Percentiles rank a stretch among this genome's conserved stretches.
Evolutionary conservation across 2,329 filamentous ascomycete genomes (phyloP).

Genomic region (Scytalidium sp.): DNA sequence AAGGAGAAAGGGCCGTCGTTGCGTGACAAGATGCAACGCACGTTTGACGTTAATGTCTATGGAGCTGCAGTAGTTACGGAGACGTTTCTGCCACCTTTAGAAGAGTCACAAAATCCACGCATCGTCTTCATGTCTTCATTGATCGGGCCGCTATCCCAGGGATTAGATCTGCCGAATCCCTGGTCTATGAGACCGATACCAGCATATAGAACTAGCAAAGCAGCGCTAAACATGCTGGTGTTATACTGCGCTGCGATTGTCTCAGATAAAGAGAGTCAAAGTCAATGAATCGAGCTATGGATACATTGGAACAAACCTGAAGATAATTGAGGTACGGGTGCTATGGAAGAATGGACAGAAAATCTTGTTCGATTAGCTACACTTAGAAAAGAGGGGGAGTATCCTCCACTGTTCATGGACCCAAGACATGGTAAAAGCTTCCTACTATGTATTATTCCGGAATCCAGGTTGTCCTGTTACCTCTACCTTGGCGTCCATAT

Average conservation of each 20-base stretch:
- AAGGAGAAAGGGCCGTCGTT: neutral
- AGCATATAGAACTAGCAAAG: constrained; percentile 2
- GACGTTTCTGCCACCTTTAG: constrained; percentile 2
- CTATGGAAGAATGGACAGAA: constrained; percentile 8
- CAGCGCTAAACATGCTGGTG: constrained; percentile 9
- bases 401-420: no score
- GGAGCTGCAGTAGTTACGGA: constrained; percentile 1
- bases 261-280: constrained; percentile 7
- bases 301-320: constrained; percentile 11
- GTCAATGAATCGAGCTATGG: constrained; percentile 10
- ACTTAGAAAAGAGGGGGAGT: constrained; percentile 14
- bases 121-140: constrained; percentile 8
- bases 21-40: neutral
- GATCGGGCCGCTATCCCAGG: constrained; percentile 2
- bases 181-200: neutral
- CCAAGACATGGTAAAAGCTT: no score
- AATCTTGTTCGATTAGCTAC: constrained; percentile 14
- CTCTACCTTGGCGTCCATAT: no score
- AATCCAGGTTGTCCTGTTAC: no score
- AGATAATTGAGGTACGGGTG: constrained; percentile 4
- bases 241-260: constrained; percentile 4
- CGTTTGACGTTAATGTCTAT: constrained; percentile 2
- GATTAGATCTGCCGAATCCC: constrained; percentile 3
- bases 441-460: no score
- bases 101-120: constrained; percentile 1